Base-by-base conservation (phyloP, 2,329 filamentous ascomycete genomes). In the Neofusicoccum sp. region DNA sequence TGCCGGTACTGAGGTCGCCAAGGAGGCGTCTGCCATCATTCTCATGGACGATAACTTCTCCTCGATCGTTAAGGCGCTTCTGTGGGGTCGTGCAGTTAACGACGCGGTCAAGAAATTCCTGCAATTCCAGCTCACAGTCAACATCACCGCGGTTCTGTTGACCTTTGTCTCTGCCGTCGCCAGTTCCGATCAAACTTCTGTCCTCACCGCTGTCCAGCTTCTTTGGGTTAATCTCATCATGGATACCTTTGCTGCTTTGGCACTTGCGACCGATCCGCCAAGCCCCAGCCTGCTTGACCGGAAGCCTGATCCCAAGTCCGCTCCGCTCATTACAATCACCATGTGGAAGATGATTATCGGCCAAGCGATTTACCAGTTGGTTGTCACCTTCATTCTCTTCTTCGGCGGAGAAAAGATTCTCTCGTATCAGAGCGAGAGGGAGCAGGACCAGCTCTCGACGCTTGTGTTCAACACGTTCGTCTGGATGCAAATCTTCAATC, bases 401-500 rank as follows among this genome's bases (percentile, higher is more conserved):
- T 98, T 93, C 67, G 91, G 84, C 33, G 86, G 83, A 53, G 76
- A 75, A 62, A 77, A 70, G 34, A 86, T 91, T 12, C 80, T 91
- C n/a, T 79, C 79, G 7, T 85, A 87, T 66, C 72, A 82, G 12
- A 78, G 78, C 31, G 67, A 71, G 0, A 72, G 76, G 3, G 75
- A 81, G 31, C 68, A 78, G 34, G 72, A 83, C 6, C 71, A 75
- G 12, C 81, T 96, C 62, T 80, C 86, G 60, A 96, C 92, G 2
- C 82, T 98, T 49, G 90, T 98, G 6, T 98, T 98, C 83, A 98
- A 98, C 79, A 95, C 91, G 0, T 98, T 98, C 72, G 93, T 97
- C 58, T 98, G 93, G 93, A 97, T 98, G 93, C 93, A 98, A 69
- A 96, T 98, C 68, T 98, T 98, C 80, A 98, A 98, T 76, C 89